Evolutionary conservation across 306 rosid species (phyloP).

Genomic region (Dryas alaskensis): DNA sequence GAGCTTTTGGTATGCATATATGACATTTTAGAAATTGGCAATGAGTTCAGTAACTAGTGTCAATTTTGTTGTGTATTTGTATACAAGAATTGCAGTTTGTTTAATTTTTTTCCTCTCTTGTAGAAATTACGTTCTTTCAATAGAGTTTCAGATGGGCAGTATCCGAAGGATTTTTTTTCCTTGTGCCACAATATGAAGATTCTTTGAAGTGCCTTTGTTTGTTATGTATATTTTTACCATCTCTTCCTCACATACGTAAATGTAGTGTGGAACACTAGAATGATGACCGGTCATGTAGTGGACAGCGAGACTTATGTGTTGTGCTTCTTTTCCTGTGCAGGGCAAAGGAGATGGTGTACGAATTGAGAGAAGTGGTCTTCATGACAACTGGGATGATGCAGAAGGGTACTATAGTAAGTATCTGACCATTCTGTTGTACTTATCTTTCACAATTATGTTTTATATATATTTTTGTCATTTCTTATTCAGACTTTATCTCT

Average conservation of each 20-base stretch:
- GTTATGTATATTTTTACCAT: not conserved
- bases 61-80: not conserved
- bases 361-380: slow-evolving; percentile 79
- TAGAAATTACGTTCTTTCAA: not conserved
- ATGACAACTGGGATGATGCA: slow-evolving; percentile 99
- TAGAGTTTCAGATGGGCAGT: not conserved
- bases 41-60: not conserved
- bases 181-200: not conserved
- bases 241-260: too few species aligned
- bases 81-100: not conserved
- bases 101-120: too few species aligned
- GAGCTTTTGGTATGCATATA: not conserved
- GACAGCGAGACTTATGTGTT: not conserved
- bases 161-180: not conserved
- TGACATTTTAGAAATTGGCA: not conserved
- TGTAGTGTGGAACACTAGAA: not conserved
- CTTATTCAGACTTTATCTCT: not conserved
- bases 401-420: slow-evolving; percentile 97
- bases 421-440: slow-evolving; percentile 7
- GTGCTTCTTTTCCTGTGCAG: slow-evolving; percentile 32
- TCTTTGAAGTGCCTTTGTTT: too few species aligned
- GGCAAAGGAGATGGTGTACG: slow-evolving; percentile 70
- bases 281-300: not conserved
- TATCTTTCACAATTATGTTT: slow-evolving; percentile 2
- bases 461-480: slow-evolving; percentile 8